Conservation (phyloP, 306 rosid genomes). For the Leucaena leucocephala region DNA sequence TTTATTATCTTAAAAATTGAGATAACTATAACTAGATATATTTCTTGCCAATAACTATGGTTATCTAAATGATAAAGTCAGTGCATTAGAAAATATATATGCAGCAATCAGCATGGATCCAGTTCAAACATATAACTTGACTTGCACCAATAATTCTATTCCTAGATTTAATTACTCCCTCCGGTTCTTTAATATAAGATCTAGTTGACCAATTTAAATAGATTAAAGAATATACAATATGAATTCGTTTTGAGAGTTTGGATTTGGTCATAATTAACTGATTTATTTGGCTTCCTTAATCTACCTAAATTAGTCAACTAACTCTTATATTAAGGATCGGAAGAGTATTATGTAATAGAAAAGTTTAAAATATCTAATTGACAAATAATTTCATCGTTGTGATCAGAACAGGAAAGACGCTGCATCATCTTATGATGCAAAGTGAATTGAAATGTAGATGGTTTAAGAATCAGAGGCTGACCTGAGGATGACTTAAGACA, state of each 20-base stretch:
- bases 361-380: not conserved
- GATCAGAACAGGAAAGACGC: slow-evolving; percentile 27
- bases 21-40: slow-evolving; percentile 15
- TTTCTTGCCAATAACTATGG: slow-evolving; percentile 24
- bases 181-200: no score
- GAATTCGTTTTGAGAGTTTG: no score
- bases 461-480: slow-evolving; percentile 32
- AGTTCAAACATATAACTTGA: slow-evolving; percentile 6
- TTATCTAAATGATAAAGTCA: slow-evolving; percentile 19
- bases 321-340: no score
- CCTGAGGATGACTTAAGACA: slow-evolving; percentile 92
- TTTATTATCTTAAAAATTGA: slow-evolving; percentile 19
- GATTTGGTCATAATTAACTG: no score
- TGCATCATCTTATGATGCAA: slow-evolving; percentile 8
- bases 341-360: not conserved
- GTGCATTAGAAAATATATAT: slow-evolving; percentile 6
- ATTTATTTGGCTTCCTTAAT: no score
- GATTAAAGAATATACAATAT: no score
- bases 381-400: slow-evolving; percentile 18
- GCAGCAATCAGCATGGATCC: slow-evolving; percentile 16
- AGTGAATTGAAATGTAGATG: not conserved
- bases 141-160: slow-evolving; percentile 6
- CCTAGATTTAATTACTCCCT: not conserved
- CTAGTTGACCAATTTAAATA: no score
- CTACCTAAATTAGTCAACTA: no score